Evolutionary conservation across 2,329 filamentous ascomycete species (phyloP), one percentile per base, ranked within the genome.

Genomic region (Colletotrichum sublineola): DNA sequence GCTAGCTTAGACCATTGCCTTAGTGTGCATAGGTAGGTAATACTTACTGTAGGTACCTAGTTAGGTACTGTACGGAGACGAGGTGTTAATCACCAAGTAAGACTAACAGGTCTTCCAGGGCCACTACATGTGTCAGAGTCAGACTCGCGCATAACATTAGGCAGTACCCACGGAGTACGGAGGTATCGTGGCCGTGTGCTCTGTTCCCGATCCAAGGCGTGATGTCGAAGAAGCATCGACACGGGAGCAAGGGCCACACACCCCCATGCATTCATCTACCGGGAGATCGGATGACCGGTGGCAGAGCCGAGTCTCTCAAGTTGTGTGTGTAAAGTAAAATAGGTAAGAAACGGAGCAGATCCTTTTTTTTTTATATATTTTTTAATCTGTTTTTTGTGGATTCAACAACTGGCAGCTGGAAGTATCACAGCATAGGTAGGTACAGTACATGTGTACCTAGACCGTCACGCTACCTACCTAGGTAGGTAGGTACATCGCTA

Each of bases 341-440:
- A 33, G 29, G 38, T 33, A 18, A 31, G 58, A 50, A 38, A 48
- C 46, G 64, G 15, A 46, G 63, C 62, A 42, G 56, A 33, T 31
- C 42, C 56, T 14, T 15, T 42, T 7, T 8, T 14, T 42, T 56
- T 18, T 18, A 29, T 42, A n/a, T n/a, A n/a, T 42, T 56, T 18
- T 18, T 29, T 24, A 24, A 24, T 24, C 24, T 24, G 24, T 36
- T 36, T 55, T 18, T 15, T 33, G 63, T 55, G 56, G 57, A 20
- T 57, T 50, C 56, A 50, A 33, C 15, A 56, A 15, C 55, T 50
- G 40, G 15, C 20, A n/a, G 40, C 42, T 62, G 64, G 53, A 12
- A 8, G 20, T 0, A 24, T 55, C 46, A 29, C 36, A 48, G 20
- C 40, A 5, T 3, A 36, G 33, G 33, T 36, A 36, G 33, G 33